A percentile compares a stretch with the other conserved stretches of the same genome.
Evolutionary conservation across 257 asterid genomes (phyloP).

Genomic region (Thymus quinquecostatus): DNA sequence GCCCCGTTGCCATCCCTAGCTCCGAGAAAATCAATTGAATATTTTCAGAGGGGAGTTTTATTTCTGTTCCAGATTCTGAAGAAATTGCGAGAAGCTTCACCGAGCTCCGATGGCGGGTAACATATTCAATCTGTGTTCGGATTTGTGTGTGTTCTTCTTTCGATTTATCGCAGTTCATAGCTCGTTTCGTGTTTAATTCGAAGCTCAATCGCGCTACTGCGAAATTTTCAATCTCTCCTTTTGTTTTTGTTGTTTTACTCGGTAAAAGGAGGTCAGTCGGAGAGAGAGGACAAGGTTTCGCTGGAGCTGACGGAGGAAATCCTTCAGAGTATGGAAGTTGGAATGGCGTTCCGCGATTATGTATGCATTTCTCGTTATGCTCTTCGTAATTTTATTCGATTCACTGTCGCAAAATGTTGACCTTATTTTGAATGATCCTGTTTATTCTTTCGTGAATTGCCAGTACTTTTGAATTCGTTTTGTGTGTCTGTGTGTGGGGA

Average conservation of each 20-base stretch:
- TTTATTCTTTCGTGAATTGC: not conserved
- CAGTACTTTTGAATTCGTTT: not conserved
- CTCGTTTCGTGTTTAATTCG: not conserved
- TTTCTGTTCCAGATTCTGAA: not conserved
- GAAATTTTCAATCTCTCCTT: not conserved
- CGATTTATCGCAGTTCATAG: not conserved
- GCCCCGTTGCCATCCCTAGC: too few species aligned
- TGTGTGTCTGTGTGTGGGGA: not conserved
- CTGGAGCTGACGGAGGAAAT: conserved; percentile 87
- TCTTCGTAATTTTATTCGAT: not conserved
- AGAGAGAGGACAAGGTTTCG: conserved; percentile 81
- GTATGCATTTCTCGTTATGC: conserved; percentile 41
- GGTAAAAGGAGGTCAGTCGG: conserved; percentile 64
- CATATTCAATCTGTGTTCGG: not conserved
- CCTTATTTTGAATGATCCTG: not conserved
- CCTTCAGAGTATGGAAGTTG: conserved; percentile 97
- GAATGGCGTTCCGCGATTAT: conserved; percentile 92
- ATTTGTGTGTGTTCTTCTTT: not conserved
- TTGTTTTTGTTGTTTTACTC: not conserved
- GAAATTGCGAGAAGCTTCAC: conserved; percentile 21
- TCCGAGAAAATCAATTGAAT: too few species aligned
- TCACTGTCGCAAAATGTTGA: not conserved
- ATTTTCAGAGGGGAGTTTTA: too few species aligned
- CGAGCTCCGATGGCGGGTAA: conserved; percentile 43
- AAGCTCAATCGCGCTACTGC: conserved; percentile 12